Evolutionary conservation across 257 asterid genomes (phyloP).

Genomic region (Fraxinus excelsior): DNA sequence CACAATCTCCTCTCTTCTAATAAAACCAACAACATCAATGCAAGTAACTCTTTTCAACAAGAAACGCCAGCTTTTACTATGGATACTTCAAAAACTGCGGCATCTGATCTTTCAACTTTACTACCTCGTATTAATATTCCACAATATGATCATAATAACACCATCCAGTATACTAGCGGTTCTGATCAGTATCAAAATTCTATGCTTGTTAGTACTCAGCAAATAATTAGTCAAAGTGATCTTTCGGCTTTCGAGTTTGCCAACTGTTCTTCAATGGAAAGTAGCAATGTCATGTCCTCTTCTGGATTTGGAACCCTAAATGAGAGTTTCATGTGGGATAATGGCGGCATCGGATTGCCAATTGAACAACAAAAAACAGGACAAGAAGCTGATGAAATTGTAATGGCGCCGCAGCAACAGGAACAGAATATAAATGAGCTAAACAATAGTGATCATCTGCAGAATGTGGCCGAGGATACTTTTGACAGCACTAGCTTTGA

Average conservation of each 20-base stretch:
- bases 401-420: neutral
- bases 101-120: conserved; percentile 4
- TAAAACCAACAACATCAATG: neutral
- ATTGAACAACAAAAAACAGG: conserved; percentile 11
- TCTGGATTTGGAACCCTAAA: conserved; percentile 31
- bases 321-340: conserved; percentile 35
- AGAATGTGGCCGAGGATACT: conserved; percentile 19
- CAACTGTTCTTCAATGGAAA: conserved; percentile 33
- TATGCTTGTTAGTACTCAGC: neutral
- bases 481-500: conserved; percentile 46
- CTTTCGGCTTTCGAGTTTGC: conserved; percentile 32
- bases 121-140: neutral
- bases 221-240: neutral
- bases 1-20: conserved; percentile 73
- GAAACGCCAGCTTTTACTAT: conserved; percentile 47
- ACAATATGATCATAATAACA: neutral
- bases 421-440: neutral
- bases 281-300: conserved; percentile 26
- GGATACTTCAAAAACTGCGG: conserved; percentile 30
- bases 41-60: conserved; percentile 3
- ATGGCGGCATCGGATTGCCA: conserved; percentile 17
- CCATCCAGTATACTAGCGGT: too few relatives aligned
- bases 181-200: conserved; percentile 27
- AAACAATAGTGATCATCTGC: conserved; percentile 9
- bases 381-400: neutral